phyloP scores from a whole-genome alignment of 2,329 filamentous ascomycete genomes.

The Cladosporium sp. region DNA sequence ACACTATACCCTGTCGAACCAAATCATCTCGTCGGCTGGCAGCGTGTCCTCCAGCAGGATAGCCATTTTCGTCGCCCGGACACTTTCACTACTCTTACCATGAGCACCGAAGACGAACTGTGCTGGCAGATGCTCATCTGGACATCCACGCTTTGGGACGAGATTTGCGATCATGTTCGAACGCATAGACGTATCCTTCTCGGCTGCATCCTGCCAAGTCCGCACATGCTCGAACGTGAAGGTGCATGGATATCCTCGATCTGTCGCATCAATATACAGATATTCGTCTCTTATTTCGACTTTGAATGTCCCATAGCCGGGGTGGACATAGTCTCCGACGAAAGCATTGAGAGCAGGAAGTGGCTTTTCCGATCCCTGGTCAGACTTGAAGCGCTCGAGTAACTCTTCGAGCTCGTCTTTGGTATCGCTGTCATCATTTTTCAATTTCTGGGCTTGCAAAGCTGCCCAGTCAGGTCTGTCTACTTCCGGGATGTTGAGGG shows the following conservation, averaged over 20 bases:
- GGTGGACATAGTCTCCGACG: constrained; percentile 30
- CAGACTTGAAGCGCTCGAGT: constrained; percentile 9
- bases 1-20: neutral
- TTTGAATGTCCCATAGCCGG: constrained; percentile 32
- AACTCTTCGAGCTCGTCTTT: constrained; percentile 21
- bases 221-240: constrained; percentile 33
- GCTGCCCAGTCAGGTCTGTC: constrained; percentile 27
- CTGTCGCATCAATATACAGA: constrained; percentile 38
- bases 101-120: neutral
- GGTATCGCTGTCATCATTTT: constrained; percentile 7
- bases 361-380: constrained; percentile 17
- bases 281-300: constrained; percentile 30
- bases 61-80: neutral
- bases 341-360: constrained; percentile 27
- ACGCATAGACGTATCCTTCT: neutral
- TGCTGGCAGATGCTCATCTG: neutral
- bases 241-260: constrained; percentile 34
- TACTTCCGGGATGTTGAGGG: constrained; percentile 24
- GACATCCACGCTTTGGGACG: neutral
- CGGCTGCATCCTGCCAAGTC: neutral
- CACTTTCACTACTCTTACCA: neutral
- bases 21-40: constrained; percentile 1
- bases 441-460: constrained; percentile 6
- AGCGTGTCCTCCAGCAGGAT: constrained; percentile 1
- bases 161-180: constrained; percentile 2